A percentile compares a stretch with the other conserved stretches of the same genome.
These are phyloP conservation scores for Trichoderma sp. DNA, from an alignment of 2,329 filamentous ascomycete genomes.

Conservation along the genomic window DNA sequence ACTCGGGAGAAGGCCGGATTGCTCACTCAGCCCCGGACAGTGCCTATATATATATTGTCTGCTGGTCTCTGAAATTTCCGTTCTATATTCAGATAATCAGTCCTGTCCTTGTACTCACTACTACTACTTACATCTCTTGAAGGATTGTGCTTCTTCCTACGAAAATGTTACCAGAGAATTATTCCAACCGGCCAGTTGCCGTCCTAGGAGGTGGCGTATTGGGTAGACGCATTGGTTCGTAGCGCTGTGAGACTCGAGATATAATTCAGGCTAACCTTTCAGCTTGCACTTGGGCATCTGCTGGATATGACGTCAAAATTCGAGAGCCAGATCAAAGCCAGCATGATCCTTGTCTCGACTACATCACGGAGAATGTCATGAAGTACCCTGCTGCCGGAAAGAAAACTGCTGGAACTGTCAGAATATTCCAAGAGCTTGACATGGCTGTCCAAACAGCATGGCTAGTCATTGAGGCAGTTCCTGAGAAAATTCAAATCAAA, in stretches of 20 bases:
- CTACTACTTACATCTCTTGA: background rate
- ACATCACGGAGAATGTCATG: background rate
- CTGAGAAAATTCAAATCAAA: background rate
- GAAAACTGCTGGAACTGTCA: background rate
- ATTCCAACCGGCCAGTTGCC: background rate
- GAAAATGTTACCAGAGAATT: background rate
- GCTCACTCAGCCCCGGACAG: background rate
- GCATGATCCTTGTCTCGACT: background rate
- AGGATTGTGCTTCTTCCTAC: background rate
- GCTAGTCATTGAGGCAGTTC: background rate
- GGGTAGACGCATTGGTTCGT: background rate
- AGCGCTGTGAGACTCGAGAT: background rate
- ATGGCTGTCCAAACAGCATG: background rate
- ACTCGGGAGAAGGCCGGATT: background rate
- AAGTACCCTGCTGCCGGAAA: background rate
- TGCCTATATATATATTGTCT: background rate
- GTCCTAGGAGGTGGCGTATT: background rate
- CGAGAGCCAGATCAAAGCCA: background rate
- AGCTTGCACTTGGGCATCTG: constrained; percentile 1
- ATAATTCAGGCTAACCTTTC: background rate
- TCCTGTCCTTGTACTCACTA: background rate
- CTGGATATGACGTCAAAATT: background rate
- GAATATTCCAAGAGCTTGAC: background rate
- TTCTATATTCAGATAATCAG: background rate
- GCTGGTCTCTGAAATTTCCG: background rate